Conservation (phyloP, 2,329 filamentous ascomycete genomes). For the Xylariaceae sp. region DNA sequence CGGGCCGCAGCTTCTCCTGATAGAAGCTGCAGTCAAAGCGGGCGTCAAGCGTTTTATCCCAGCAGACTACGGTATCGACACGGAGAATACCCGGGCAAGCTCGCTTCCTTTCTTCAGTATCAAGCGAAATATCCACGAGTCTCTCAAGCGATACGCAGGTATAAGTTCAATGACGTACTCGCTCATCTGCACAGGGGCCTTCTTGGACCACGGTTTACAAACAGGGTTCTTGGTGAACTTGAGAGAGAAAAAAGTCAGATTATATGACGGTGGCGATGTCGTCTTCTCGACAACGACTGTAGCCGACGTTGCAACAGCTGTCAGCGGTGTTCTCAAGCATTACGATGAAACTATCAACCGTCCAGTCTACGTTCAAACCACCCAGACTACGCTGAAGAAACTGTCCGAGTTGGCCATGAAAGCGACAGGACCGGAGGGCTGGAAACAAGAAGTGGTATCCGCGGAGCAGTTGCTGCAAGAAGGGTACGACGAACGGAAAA, state of each 20-base stretch:
- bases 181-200: conserved; percentile 39
- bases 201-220: conserved; percentile 22
- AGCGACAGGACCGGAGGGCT: neutral
- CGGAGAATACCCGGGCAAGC: conserved; percentile 36
- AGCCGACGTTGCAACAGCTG: conserved; percentile 42
- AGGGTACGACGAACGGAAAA: neutral
- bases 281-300: conserved; percentile 46
- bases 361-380: conserved; percentile 39
- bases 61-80: conserved; percentile 50
- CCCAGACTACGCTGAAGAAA: neutral
- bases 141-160: conserved; percentile 40
- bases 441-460: neutral
- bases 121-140: conserved; percentile 45
- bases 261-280: conserved; percentile 48
- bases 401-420: neutral
- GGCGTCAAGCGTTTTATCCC: conserved; percentile 60
- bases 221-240: conserved; percentile 16
- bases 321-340: conserved; percentile 45
- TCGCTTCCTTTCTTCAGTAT: conserved; percentile 48
- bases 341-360: conserved; percentile 49
- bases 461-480: neutral
- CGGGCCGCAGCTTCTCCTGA: neutral
- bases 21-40: neutral
- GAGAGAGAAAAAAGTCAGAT: conserved; percentile 31
- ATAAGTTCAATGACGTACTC: conserved; percentile 21